Evolutionary conservation across 1,284 basidiomycete species (phyloP).

Genomic region (Moesziomyces sp.): DNA sequence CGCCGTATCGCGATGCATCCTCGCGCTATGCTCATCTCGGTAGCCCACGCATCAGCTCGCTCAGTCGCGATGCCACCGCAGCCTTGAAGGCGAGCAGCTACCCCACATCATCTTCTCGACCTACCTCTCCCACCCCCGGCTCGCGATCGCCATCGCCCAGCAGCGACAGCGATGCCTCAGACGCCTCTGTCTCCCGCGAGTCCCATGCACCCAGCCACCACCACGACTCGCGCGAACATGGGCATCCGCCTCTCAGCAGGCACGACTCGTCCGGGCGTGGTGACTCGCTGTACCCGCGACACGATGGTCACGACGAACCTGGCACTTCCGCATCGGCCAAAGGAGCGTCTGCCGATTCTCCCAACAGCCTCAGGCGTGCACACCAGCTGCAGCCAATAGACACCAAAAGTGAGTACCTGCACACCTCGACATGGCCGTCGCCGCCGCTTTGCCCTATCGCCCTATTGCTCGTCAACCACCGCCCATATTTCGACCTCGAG

Average conservation of each 20-base stretch:
- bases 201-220: conserved; percentile 3
- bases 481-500: conserved; percentile 3
- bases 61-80: conserved; percentile 60
- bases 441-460: background rate
- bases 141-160: conserved; percentile 51
- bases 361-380: conserved; percentile 23
- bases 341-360: conserved; percentile 9
- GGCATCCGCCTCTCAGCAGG: conserved; percentile 17
- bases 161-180: conserved; percentile 26
- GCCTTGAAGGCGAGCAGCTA: conserved; percentile 50
- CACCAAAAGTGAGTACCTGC: conserved; percentile 45
- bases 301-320: conserved; percentile 5
- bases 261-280: conserved; percentile 23
- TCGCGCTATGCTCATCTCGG: conserved; percentile 55
- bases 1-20: conserved; percentile 62
- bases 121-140: conserved; percentile 45
- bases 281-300: conserved; percentile 3
- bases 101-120: conserved; percentile 59
- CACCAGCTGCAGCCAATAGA: conserved; percentile 36
- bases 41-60: conserved; percentile 60
- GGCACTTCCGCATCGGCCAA: conserved; percentile 1
- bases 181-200: conserved; percentile 14
- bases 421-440: background rate
- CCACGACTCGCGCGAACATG: background rate
- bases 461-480: background rate